Evolutionary conservation across 805 yeast species (phyloP), one percentile per base, ranked within the genome.

Genomic region (Candida ficus): DNA sequence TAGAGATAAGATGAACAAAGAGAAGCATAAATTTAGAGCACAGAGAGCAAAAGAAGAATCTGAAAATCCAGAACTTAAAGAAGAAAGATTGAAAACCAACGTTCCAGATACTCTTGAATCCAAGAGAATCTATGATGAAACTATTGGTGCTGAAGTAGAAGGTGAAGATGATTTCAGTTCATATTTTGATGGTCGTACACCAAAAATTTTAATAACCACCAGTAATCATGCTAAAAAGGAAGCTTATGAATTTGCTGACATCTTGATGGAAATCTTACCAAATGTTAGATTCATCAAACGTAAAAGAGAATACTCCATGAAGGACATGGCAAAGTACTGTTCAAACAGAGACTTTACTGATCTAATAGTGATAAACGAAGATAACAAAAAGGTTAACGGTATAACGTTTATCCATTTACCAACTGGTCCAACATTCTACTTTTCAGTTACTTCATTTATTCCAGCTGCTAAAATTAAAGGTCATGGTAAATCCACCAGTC

Each of bases 371-470:
- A 78, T 93, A 45, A 93, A 93, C 60, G 99, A 93, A 63, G 96
- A 88, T 64, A 90, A 90, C 64, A 93, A 91, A 63, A 75, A 73
- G 47, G 95, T 93, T 29, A 90, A 85, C 39, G 99, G 99, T 2
- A 65, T 93, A 43, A 88, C 98, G 1, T 85, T 93, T 56, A 83
- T 93, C 42, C 96, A 93, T 66, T 71, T 93, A 44, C 99, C 99
- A 8, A 85, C 75, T 34, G 99, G 99, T 1, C 99, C 99, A 28
- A 84, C 97, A 0, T 88, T 88, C 59, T 90, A 91, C 64, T 93
- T 93, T 56, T 82, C 93, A 22, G 68, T 93, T 4, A 70, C 88
- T 7, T 87, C 95, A 4, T 71, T 84, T 33, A 75, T 77, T 13
- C 84, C 86, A 52, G 82, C 90, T 10, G 78, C 85, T 50, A 70